Percentiles rank a stretch among this genome's conserved stretches.
Evolutionary conservation across 2,329 filamentous ascomycete genomes (phyloP).

Genomic region (Rhinocladiella similis): DNA sequence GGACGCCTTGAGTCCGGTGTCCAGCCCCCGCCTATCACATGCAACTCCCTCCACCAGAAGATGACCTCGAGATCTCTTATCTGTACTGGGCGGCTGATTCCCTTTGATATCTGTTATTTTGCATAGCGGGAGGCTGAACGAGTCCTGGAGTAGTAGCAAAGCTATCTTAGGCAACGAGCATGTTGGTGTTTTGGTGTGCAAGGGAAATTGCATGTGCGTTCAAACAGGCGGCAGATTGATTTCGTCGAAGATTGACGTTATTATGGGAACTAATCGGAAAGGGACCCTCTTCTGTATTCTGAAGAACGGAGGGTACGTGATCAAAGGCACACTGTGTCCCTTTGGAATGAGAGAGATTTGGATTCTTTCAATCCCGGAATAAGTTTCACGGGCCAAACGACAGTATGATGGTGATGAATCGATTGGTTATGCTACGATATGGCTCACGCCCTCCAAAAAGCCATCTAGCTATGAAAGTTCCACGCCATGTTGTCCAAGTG

Average conservation of each 20-base stretch:
- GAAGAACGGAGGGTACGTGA: too few relatives aligned
- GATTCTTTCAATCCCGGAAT: too few relatives aligned
- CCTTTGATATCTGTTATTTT: slow-evolving; percentile 2
- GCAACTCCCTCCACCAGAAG: not conserved
- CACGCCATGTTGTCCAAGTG: not conserved
- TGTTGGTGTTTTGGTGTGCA: too few relatives aligned
- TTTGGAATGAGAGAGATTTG: too few relatives aligned
- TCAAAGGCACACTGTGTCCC: too few relatives aligned
- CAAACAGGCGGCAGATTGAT: too few relatives aligned
- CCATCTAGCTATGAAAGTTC: too few relatives aligned
- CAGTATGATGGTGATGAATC: not conserved
- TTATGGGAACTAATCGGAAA: not conserved
- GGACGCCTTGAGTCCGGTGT: slow-evolving; percentile 12
- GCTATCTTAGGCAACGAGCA: too few relatives aligned
- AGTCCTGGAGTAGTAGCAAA: not conserved
- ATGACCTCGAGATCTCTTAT: not conserved
- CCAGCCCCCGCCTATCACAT: slow-evolving; percentile 14
- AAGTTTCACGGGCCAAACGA: not conserved
- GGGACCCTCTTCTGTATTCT: too few relatives aligned
- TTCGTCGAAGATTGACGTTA: too few relatives aligned
- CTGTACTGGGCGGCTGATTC: not conserved
- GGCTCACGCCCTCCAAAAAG: not conserved
- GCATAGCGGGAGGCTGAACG: slow-evolving; percentile 15
- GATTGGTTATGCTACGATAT: not conserved
- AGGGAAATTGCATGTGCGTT: slow-evolving; percentile 1